Conservation (phyloP, 2,329 filamentous ascomycete genomes). For the Lasiodiplodia theobromae region DNA sequence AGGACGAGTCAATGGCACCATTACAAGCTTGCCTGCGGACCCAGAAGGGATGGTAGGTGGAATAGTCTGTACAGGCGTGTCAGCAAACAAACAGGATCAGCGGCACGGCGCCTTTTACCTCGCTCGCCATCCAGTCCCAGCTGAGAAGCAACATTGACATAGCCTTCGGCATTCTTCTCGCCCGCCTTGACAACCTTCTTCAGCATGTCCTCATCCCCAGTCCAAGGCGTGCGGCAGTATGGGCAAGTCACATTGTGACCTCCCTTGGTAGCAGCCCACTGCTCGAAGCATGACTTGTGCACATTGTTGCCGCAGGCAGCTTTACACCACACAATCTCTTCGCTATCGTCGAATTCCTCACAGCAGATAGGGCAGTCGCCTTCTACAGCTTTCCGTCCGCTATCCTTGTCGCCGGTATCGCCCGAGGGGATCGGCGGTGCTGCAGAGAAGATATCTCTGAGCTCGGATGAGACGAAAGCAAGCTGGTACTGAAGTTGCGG, state of each 20-base stretch:
- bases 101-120: slow-evolving; percentile 47
- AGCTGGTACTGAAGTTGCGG: slow-evolving; percentile 65
- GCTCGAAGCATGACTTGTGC: slow-evolving; percentile 58
- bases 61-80: slow-evolving; percentile 32
- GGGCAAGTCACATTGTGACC: slow-evolving; percentile 62
- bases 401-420: slow-evolving; percentile 47
- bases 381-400: slow-evolving; percentile 65
- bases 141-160: slow-evolving; percentile 67
- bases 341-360: slow-evolving; percentile 58
- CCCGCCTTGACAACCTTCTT: slow-evolving; percentile 55
- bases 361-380: slow-evolving; percentile 71
- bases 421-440: slow-evolving; percentile 59
- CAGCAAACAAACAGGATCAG: not conserved
- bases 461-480: slow-evolving; percentile 65
- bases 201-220: slow-evolving; percentile 54
- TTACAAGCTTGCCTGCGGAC: slow-evolving; percentile 30
- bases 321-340: slow-evolving; percentile 57
- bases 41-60: slow-evolving; percentile 35
- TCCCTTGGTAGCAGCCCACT: slow-evolving; percentile 50
- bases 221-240: slow-evolving; percentile 66
- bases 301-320: slow-evolving; percentile 65
- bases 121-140: slow-evolving; percentile 63
- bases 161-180: slow-evolving; percentile 59
- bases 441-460: slow-evolving; percentile 61
- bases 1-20: slow-evolving; percentile 10